A percentile compares a stretch with the other conserved stretches of the same genome.
Evolutionary conservation across 306 rosid species (phyloP).

Genomic region (Phaseolus lunatus): DNA sequence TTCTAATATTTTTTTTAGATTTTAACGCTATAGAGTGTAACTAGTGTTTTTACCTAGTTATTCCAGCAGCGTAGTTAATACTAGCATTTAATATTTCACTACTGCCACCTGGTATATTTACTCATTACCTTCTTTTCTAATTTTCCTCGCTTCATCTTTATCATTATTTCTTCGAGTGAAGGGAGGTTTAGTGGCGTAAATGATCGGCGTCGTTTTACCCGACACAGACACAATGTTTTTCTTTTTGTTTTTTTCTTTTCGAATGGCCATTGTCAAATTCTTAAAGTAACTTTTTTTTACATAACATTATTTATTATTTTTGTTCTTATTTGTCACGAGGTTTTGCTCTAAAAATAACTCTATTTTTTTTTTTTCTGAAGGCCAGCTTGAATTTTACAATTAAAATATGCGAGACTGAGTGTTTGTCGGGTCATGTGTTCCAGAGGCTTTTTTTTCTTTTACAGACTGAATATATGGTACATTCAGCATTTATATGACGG

Average conservation of each 20-base stretch:
- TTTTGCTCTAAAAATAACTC: background rate
- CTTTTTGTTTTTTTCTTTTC: too few relatives aligned
- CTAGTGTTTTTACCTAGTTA: conserved; percentile 45
- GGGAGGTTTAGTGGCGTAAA: conserved; percentile 9
- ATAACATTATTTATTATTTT: too few relatives aligned
- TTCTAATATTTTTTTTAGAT: background rate
- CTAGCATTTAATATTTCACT: conserved; percentile 34
- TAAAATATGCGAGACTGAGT: background rate
- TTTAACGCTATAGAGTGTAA: conserved; percentile 47
- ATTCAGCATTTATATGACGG: background rate
- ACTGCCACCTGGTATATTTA: background rate
- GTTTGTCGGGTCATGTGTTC: conserved; percentile 14
- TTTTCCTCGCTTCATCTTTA: conserved; percentile 9
- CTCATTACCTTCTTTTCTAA: background rate
- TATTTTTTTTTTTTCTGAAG: background rate
- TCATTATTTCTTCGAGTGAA: conserved; percentile 3
- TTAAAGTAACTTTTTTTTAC: background rate
- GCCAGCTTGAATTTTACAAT: background rate
- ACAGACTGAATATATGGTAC: background rate
- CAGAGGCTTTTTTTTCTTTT: background rate
- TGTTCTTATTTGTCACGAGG: background rate
- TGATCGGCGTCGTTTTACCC: conserved; percentile 18
- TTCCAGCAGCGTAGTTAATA: conserved; percentile 41
- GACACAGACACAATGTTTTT: too few relatives aligned
- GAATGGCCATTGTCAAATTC: background rate